A percentile compares a stretch with the other conserved stretches of the same genome.
Conservation (phyloP, 2,329 filamentous ascomycete species). For the Elsinoe ampelina region DNA sequence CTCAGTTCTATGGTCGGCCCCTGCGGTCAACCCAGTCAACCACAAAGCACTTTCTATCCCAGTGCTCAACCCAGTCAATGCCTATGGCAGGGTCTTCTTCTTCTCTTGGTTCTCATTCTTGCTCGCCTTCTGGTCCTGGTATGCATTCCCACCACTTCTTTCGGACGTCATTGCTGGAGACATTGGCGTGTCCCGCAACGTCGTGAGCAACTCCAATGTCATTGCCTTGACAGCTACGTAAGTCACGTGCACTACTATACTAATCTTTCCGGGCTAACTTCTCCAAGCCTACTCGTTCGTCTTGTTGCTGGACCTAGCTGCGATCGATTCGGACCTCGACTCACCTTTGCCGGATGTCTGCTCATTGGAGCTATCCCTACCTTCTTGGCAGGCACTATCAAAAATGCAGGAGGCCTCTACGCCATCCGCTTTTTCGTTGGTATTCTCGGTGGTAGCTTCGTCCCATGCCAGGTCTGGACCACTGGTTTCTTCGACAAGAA, state of each 20-base stretch:
- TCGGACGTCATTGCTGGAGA: constrained; percentile 71
- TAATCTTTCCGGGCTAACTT: constrained; percentile 28
- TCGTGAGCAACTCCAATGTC: constrained; percentile 86
- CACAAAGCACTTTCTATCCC: constrained; percentile 74
- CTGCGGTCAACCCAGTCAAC: constrained; percentile 75
- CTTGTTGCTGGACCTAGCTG: constrained; percentile 74
- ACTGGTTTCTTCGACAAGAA: constrained; percentile 93
- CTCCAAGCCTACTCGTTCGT: constrained; percentile 54
- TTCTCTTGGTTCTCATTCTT: constrained; percentile 84
- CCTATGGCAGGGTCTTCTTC: constrained; percentile 81
- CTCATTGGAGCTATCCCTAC: constrained; percentile 71
- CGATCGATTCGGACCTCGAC: constrained; percentile 71
- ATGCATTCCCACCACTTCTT: constrained; percentile 80
- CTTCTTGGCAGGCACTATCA: constrained; percentile 69
- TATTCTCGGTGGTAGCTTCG: constrained; percentile 64
- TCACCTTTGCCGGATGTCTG: constrained; percentile 70
- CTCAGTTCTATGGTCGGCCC: constrained; percentile 40
- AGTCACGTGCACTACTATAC: constrained; percentile 26
- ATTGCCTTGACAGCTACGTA: constrained; percentile 61
- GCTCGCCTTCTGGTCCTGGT: constrained; percentile 82
- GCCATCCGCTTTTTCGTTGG: constrained; percentile 70
- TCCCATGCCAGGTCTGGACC: constrained; percentile 85
- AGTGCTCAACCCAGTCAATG: constrained; percentile 64
- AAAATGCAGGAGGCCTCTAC: constrained; percentile 58
- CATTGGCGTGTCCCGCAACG: constrained; percentile 56